Percentiles rank a stretch among this genome's conserved stretches.
Evolutionary conservation across 2,329 filamentous ascomycete genomes (phyloP).

Genomic region (Ceratocystis cacaofunesta): DNA sequence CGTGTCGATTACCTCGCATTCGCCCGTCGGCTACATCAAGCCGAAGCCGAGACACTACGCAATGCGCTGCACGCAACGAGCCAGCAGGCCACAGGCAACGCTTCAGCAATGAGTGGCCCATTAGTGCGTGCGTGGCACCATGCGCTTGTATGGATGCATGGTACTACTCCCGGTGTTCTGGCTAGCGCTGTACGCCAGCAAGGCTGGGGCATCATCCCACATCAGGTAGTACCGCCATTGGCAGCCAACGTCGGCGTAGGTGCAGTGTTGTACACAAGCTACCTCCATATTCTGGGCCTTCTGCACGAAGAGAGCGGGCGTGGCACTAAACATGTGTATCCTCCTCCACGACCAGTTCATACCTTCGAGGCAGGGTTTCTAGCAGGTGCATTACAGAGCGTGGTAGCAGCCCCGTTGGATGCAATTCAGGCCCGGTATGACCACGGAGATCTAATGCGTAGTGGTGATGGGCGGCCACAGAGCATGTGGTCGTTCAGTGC

Average conservation of each 20-base stretch:
- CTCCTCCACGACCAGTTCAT: constrained; percentile 46
- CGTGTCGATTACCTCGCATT: constrained; percentile 67
- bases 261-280: constrained; percentile 60
- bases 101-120: not conserved
- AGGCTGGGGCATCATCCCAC: constrained; percentile 59
- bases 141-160: constrained; percentile 37
- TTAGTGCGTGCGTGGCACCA: constrained; percentile 20
- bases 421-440: constrained; percentile 62
- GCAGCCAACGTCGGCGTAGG: constrained; percentile 61
- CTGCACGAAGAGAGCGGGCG: constrained; percentile 49
- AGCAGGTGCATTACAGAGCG: constrained; percentile 53
- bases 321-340: constrained; percentile 49
- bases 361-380: constrained; percentile 57
- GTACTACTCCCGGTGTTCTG: constrained; percentile 55
- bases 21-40: constrained; percentile 26
- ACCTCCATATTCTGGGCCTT: constrained; percentile 51
- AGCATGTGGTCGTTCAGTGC: constrained; percentile 61
- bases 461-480: constrained; percentile 25
- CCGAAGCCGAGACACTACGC: constrained; percentile 20
- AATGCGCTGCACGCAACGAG: constrained; percentile 20
- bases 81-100: not conserved
- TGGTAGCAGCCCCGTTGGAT: constrained; percentile 60
- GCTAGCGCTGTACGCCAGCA: constrained; percentile 52
- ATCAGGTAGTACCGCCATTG: constrained; percentile 62
- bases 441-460: constrained; percentile 32